These are phyloP conservation scores for Chrysoporthe austroafricana DNA, from an alignment of 2,329 filamentous ascomycete species.

Conservation along the genomic window DNA sequence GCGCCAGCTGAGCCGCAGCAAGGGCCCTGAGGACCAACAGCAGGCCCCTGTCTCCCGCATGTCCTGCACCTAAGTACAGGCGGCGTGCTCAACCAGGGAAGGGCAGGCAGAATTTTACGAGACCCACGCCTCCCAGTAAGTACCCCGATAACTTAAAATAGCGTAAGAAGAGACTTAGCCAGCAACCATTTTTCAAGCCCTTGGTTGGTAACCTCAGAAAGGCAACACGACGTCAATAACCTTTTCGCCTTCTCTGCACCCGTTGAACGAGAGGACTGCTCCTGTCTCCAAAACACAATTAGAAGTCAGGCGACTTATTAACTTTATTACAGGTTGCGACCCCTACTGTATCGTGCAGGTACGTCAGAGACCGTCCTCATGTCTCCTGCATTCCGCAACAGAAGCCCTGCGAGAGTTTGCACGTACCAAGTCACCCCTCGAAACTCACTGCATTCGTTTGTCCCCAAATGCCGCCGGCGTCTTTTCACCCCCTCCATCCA, in stretches of 20 bases:
- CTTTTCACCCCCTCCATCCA: conserved; percentile 8
- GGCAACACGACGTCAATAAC: conserved; percentile 2
- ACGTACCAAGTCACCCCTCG: background rate
- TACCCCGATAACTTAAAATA: background rate
- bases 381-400: background rate
- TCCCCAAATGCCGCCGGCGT: too few species aligned
- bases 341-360: conserved; percentile 5
- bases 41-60: background rate
- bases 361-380: background rate
- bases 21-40: background rate
- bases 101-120: background rate
- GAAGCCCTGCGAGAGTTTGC: background rate
- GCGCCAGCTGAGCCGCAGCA: background rate
- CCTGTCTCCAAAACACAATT: background rate
- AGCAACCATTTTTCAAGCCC: background rate
- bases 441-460: too few species aligned
- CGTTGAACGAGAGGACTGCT: background rate
- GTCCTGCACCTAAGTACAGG: background rate
- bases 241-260: background rate
- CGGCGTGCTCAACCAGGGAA: background rate
- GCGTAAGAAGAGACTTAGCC: background rate
- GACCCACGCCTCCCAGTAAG: background rate
- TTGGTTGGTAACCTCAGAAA: background rate
- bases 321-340: background rate
- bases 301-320: background rate